Evolutionary conservation across 2,329 filamentous ascomycete genomes (phyloP), one percentile per base, ranked within the genome.

Genomic region (Claviceps sp.): DNA sequence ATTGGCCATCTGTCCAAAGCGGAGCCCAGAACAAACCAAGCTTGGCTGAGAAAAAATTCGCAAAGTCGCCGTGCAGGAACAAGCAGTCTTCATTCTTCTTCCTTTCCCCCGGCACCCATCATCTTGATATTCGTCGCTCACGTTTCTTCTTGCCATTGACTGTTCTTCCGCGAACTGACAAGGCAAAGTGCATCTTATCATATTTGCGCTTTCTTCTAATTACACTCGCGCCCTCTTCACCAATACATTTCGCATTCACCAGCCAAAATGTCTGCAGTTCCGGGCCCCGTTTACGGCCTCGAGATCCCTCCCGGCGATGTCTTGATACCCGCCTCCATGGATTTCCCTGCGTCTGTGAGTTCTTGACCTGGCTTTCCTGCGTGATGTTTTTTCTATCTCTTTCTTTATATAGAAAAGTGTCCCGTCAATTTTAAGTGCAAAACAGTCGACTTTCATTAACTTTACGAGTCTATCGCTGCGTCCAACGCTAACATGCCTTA

Each of bases 271-370:
- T 72, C 77, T 68, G 67, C 75, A 58, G 65, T 77, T 63, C 77
- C 79, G 58, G 86, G 93, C 70, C 87, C 87, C 68, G 78, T 97
- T 67, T 98, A 93, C 69, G 89, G 90, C 72, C 85, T 96, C 61
- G 84, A 89, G 76, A 87, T 97, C 70, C 89, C 89, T 61, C 78
- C 87, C 61, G 88, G 86, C 65, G 87, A 88, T 70, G 75, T 89
- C 67, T 75, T 93, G 68, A 82, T 96, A 62, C 85, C 88, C 59
- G 89, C 87, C 53, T 75, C 82, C 57, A 77, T 83, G 57, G 83
- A 91, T 60, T 84, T 91, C 63, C 87, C 87, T 65, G 87, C 89
- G 55, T 87, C 87, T 68, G 89, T 95, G 76, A 77, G 86, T 79
- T 52, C 49, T 50, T 20, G 55, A 52, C 48, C 11, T n/a, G 11